Conservation (phyloP, 1,139 yeast genomes). For the Starmera stellimalicola region DNA sequence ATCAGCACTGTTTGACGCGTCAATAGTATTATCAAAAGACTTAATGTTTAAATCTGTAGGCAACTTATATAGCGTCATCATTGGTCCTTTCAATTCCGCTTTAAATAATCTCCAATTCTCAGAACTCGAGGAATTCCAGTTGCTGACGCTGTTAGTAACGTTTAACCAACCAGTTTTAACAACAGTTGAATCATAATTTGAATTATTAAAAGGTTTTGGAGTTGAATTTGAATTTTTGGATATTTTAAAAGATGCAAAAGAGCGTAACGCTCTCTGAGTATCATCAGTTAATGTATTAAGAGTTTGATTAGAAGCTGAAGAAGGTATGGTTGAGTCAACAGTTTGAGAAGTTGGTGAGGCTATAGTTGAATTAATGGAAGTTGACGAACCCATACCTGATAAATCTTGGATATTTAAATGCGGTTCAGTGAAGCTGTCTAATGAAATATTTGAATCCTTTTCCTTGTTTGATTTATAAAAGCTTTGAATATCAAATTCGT, state of each 20-base stretch:
- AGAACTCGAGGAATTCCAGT: constrained; percentile 24
- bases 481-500: constrained; percentile 1
- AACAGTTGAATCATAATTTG: constrained; percentile 27
- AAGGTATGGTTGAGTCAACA: not conserved
- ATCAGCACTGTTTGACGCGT: constrained; percentile 4
- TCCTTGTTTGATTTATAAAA: not conserved
- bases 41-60: constrained; percentile 40
- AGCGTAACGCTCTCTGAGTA: not conserved
- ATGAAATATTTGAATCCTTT: not conserved
- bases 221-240: constrained; percentile 3
- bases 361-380: constrained; percentile 2
- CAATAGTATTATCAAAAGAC: constrained; percentile 29
- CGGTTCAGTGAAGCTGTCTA: not conserved
- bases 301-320: constrained; percentile 4
- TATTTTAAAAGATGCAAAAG: not conserved
- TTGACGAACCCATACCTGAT: constrained; percentile 3
- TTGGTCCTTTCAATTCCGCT: constrained; percentile 60
- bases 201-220: constrained; percentile 18
- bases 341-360: not conserved
- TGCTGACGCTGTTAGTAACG: constrained; percentile 28
- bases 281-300: not conserved
- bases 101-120: constrained; percentile 37
- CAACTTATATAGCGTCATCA: constrained; percentile 45
- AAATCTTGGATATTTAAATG: not conserved
- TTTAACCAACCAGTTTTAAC: constrained; percentile 41